Conservation (phyloP, 139 green algal species). For the Tetraselmis striata region DNA sequence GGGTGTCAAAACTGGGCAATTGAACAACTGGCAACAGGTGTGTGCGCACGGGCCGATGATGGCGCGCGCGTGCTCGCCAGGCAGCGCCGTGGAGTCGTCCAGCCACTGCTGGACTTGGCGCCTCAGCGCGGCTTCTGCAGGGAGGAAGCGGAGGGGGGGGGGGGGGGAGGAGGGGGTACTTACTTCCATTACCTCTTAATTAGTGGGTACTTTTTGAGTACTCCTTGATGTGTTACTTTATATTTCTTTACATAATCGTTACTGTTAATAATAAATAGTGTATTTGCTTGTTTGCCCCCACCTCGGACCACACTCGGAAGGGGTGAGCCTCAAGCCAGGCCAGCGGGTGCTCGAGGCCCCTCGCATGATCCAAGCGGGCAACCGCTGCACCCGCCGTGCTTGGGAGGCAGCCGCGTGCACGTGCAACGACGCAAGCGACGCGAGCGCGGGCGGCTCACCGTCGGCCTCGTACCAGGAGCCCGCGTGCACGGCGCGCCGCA, state of each 20-base stretch:
- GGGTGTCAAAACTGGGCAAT: neutral
- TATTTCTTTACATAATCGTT: too few relatives aligned
- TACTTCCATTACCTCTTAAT: too few relatives aligned
- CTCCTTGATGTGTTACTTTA: too few relatives aligned
- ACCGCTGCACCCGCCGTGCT: neutral
- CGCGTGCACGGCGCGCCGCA: conserved; percentile 40
- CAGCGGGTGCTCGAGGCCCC: neutral
- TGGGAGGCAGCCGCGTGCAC: too few relatives aligned
- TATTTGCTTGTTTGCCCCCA: too few relatives aligned
- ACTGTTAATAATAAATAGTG: too few relatives aligned
- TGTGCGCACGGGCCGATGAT: conserved; percentile 25
- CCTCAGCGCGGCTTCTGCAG: conserved; percentile 26
- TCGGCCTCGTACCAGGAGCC: conserved; percentile 61
- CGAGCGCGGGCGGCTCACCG: conserved; percentile 21
- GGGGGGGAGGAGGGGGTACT: too few relatives aligned
- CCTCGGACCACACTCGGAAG: too few relatives aligned
- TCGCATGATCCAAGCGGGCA: neutral
- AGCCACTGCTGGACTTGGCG: conserved; percentile 48
- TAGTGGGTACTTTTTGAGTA: too few relatives aligned
- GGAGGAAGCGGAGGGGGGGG: neutral
- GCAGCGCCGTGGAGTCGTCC: conserved; percentile 12
- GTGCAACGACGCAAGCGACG: too few relatives aligned
- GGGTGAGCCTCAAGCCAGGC: too few relatives aligned
- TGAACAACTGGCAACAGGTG: neutral
- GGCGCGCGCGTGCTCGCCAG: conserved; percentile 1